Base-by-base conservation (phyloP, 345 rosid genomes). In the Hirschfeldia incana region DNA sequence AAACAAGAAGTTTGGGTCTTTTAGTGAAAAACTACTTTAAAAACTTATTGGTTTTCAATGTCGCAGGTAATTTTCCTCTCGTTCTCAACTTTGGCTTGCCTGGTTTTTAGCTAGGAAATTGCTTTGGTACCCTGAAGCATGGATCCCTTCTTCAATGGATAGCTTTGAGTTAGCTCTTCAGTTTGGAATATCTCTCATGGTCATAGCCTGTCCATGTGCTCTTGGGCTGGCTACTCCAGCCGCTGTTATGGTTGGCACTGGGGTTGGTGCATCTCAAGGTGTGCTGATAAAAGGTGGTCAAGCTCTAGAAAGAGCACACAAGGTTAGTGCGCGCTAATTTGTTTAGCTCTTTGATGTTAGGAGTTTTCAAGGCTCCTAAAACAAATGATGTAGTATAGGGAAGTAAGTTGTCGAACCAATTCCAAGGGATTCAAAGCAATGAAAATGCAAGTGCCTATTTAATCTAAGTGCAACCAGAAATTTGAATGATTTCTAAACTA, bases 201-300 rank as follows among this genome's bases (percentile, higher is more conserved):
- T 94, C 78, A 92, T 94, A 63, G 99, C 99, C 32, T 94, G 99
- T 70, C 99, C 98, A 21, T 94, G 99, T 77, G 98, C 99, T 74
- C 86, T 94, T 9, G 98, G 98, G 7, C 86, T 94, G 11, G 99
- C 99, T n/a, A 94, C 99, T 64, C 98, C 99, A 17, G 92, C 99
- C 0, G 99, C 99, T 74, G 98, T 94, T 69, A 94, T 94, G 99
- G 99, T 94, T 44, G 99, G 98, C 26, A 92, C 99, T 3, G 99
- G 99, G 49, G 97, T 92, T 42, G 98, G 99, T 65, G 99, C 99
- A 62, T 94, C 99, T 32, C 97, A 85, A 78, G 99, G 99, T 15
- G 92, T 94, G 37, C 85, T 94, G 33, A 91, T 94, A 42, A 94
- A 94, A 83, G 98, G 99, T 15, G 99, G 99, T 16, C 97, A 92